Conservation (phyloP, 179 eudicot species). For the Drosera spatulata region DNA sequence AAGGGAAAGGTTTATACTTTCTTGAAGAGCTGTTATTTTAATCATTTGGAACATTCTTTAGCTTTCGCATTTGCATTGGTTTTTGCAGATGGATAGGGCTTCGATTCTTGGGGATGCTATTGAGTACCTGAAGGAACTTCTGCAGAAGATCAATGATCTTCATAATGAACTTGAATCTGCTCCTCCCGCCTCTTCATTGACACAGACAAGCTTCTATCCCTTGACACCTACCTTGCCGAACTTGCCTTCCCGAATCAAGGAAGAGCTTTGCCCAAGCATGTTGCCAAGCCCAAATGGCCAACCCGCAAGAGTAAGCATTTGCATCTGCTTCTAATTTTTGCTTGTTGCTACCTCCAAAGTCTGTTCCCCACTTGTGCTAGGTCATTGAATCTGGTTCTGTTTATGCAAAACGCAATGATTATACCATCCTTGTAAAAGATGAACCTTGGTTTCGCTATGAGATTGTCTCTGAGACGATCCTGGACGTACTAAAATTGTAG, state of each 20-base stretch:
- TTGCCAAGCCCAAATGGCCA: constrained; percentile 77
- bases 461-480: too few relatives aligned
- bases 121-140: constrained; percentile 75
- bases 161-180: constrained; percentile 76
- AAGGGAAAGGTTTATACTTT: too few relatives aligned
- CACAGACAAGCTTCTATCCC: constrained; percentile 56
- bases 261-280: constrained; percentile 73
- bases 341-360: background rate
- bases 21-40: too few relatives aligned
- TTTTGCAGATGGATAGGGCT: constrained; percentile 83
- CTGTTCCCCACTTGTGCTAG: background rate
- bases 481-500: too few relatives aligned
- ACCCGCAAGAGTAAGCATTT: constrained; percentile 56
- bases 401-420: too few relatives aligned
- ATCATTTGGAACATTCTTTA: too few relatives aligned
- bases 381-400: too few relatives aligned
- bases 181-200: constrained; percentile 39
- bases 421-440: too few relatives aligned
- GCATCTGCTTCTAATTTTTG: background rate
- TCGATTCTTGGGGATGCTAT: constrained; percentile 95
- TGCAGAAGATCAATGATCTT: constrained; percentile 78
- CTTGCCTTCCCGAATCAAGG: constrained; percentile 58
- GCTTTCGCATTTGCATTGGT: background rate
- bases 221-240: constrained; percentile 65
- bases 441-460: too few relatives aligned